Evolutionary conservation across 768 basidiomycete species (phyloP), one percentile per base, ranked within the genome.

Genomic region (Grammothele lineata): DNA sequence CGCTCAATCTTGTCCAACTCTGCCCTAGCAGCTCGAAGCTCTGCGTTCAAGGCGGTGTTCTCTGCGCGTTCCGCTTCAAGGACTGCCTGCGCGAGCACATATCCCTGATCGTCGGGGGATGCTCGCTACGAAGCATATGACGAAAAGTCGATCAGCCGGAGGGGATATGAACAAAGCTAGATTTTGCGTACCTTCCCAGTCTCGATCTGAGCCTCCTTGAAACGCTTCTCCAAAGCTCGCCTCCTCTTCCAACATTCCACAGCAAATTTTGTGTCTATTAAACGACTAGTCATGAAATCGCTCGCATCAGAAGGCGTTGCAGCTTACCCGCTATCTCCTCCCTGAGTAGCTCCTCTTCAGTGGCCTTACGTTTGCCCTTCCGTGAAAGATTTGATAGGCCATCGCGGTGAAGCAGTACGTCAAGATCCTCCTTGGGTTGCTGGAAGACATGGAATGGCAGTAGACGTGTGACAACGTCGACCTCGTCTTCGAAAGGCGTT

Each of bases 381-480:
- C 37, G 54, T 5, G 25, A 70, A 59, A 23, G 56, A 25, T 26
- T 27, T 5, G 26, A 12, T 19, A 26, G 35, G 3, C 45, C 48
- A 2, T 32, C 17, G 5, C 37, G 40, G 14, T 30, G 27, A 14
- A 30, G 27, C 6, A 45, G 5, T 2, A 26, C 33, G 5, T 67
- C 62, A 53, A 87, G 54, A 54, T 92, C 89, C 37, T 84, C 81
- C 47, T 65, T 66, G 0, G 87, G 87, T 49, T 87, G 84, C 53
- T 85, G 85, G 54, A 83, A 88, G 40, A 91, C 65, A 58, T 92
- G 89, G 57, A 87, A 91, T 0, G 89, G 87, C 18, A 91, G 69
- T 18, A 92, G 70, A 40, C 87, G 76, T n/a, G 77, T 74, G 19
- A 89, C 71, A 3, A 72, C 83, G 59, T 92, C 89, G 5, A 66